These are phyloP conservation scores for Crassisporium funariophilum DNA, from an alignment of 768 basidiomycete genomes.

Conservation along the genomic window DNA sequence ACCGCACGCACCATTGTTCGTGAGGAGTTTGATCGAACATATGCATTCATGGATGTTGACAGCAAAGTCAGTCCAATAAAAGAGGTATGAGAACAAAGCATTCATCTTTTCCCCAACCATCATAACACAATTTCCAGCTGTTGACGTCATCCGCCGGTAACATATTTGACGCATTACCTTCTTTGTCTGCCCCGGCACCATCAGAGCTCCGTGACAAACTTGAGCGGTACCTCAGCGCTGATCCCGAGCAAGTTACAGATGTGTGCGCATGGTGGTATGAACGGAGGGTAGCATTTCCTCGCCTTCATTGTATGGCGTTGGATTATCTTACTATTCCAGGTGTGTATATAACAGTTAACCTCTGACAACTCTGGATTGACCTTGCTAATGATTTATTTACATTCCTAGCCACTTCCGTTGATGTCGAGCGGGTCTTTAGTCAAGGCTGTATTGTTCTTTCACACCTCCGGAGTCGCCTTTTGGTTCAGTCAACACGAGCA, in stretches of 20 bases:
- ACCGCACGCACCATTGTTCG: no score
- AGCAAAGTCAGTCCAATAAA: background rate
- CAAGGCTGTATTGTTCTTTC: no score
- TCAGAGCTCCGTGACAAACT: slow-evolving; percentile 17
- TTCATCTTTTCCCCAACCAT: no score
- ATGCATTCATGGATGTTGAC: no score
- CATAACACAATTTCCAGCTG: background rate
- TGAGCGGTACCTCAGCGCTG: slow-evolving; percentile 9
- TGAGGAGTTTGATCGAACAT: no score
- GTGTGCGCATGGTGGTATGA: slow-evolving; percentile 13
- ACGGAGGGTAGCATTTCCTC: slow-evolving; percentile 5
- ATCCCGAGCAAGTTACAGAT: slow-evolving; percentile 29
- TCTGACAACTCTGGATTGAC: slow-evolving; percentile 1
- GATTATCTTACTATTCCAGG: no score
- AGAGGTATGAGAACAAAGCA: no score
- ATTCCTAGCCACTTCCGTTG: slow-evolving; percentile 21
- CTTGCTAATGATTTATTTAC: background rate
- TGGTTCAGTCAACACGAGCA: no score
- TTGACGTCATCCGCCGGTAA: slow-evolving; percentile 19
- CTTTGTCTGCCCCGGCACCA: slow-evolving; percentile 11
- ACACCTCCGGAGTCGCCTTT: no score
- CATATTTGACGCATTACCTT: slow-evolving; percentile 26
- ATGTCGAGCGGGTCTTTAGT: slow-evolving; percentile 24
- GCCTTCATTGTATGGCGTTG: slow-evolving; percentile 18
- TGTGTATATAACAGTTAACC: slow-evolving; percentile 9